Evolutionary conservation across 83 land plant genomes (phyloP).

Genomic region (Thuja plicata): DNA sequence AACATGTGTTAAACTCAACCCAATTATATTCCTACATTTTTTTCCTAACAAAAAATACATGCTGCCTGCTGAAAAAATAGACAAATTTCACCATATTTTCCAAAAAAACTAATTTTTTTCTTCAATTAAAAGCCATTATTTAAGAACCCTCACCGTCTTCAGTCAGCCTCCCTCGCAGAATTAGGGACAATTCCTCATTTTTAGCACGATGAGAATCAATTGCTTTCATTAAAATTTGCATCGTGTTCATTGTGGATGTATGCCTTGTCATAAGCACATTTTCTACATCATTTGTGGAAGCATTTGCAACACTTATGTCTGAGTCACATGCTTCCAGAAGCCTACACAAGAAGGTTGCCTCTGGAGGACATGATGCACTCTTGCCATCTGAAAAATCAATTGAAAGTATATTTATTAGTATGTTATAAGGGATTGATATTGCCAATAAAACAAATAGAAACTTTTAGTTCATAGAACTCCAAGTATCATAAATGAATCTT

Average conservation of each 20-base stretch:
- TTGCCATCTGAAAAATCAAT: constrained; percentile 31
- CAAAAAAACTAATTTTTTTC: neutral
- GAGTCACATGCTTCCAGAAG: constrained; percentile 70
- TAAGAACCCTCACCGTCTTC: constrained; percentile 52
- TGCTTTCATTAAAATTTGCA: constrained; percentile 47
- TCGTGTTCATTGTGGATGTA: constrained; percentile 34
- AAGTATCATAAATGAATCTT: neutral
- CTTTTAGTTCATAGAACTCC: neutral
- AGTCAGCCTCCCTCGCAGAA: constrained; percentile 29
- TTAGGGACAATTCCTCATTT: constrained; percentile 45
- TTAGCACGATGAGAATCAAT: constrained; percentile 53
- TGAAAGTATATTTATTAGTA: neutral
- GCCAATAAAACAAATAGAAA: neutral
- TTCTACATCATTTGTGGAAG: constrained; percentile 35
- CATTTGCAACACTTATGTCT: constrained; percentile 42
- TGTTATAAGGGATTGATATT: neutral
- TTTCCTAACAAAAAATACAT: neutral
- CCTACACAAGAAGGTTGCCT: constrained; percentile 50
- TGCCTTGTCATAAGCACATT: constrained; percentile 34
- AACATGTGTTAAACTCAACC: neutral
- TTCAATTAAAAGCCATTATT: neutral
- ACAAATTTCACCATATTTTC: neutral
- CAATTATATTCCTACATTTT: neutral
- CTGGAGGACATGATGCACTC: constrained; percentile 26
- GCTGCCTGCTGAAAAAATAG: neutral